Evolutionary conservation across 140 eudicot species (phyloP).

Genomic region (Ambrosia hybrid): DNA sequence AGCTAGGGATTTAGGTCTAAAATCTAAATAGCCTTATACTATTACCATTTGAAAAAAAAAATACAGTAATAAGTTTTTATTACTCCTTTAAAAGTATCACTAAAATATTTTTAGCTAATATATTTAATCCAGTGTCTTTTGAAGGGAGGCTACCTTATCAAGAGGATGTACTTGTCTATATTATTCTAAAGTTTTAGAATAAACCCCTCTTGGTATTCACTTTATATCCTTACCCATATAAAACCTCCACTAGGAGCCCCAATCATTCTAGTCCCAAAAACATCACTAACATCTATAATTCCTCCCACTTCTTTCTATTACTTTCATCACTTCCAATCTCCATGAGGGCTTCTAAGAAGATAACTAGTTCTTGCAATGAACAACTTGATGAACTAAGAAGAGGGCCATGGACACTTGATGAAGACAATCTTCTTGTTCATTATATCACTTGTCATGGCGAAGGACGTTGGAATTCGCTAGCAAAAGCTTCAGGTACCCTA

Average conservation of each 20-base stretch:
- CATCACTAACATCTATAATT: slow-evolving; percentile 19
- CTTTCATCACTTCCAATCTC: slow-evolving; percentile 10
- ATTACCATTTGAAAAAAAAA: not conserved
- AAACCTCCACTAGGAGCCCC: slow-evolving; percentile 39
- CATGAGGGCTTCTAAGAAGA: slow-evolving; percentile 38
- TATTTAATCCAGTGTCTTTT: slow-evolving; percentile 22
- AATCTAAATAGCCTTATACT: not conserved
- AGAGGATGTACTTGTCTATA: slow-evolving; percentile 37
- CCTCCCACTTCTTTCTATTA: slow-evolving; percentile 18
- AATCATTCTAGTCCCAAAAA: slow-evolving; percentile 29
- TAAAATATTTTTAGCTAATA: slow-evolving; percentile 25
- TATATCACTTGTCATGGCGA: slow-evolving; percentile 53
- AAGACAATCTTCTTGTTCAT: slow-evolving; percentile 46
- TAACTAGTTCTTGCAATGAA: slow-evolving; percentile 29
- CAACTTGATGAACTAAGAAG: slow-evolving; percentile 41
- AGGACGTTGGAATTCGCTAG: slow-evolving; percentile 56
- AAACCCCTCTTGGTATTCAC: slow-evolving; percentile 26
- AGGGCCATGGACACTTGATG: slow-evolving; percentile 65
- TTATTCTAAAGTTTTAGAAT: slow-evolving; percentile 30
- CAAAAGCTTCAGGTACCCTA: slow-evolving; percentile 44
- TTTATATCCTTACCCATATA: slow-evolving; percentile 30
- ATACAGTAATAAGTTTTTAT: not conserved
- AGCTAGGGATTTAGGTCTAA: not conserved
- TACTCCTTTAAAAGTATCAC: not conserved
- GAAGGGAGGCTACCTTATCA: slow-evolving; percentile 33